Base-by-base conservation (phyloP, 441 rosid genomes). In the Bocquillonia castaneifolia region DNA sequence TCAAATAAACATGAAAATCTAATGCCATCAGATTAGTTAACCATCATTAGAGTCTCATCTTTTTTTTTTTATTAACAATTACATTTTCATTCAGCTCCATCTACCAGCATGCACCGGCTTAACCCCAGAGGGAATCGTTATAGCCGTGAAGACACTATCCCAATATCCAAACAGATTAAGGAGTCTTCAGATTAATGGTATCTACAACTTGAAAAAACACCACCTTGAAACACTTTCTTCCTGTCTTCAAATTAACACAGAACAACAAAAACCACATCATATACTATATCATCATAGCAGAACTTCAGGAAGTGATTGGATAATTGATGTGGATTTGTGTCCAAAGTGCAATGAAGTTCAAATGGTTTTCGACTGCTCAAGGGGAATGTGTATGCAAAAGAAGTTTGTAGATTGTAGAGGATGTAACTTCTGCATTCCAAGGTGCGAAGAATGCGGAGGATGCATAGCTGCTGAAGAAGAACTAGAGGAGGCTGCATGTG, bases 361-460 rank as follows among this genome's bases (percentile, higher is more conserved):
- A 80, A 75, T 84, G 64, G 89, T 93, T 28, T 91, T 85, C 74
- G 96, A 90, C 54, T 93, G 99, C 72, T 84, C 96, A n/a, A 84
- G 84, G 0, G 86, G 83, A 74, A 80, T 73, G 50, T 88, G 96
- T 75, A 80, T 67, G 75, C 79, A 68, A 68, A 81, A 79, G 68
- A 63, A 32, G 73, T 37, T 23, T 67, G 58, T 12, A 15, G 70
- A 63, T 40, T 91, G 98, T 62, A 75, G 76, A 53, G 93, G 89
- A 56, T 91, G 97, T 68, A 34, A 62, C 50, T 59, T 81, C 59
- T 93, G 99, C 71, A 68, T 87, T 68, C 72, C 86, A 2, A 80
- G 93, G 77, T 88, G 97, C 53, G 86, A 64, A 7, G 91, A 88
- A 77, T 91, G 99, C 8, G 80, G 86, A 0, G 71, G 69, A 40